phyloP scores from a whole-genome alignment of 108 stramenopile species.

The Bacterosira constricta region DNA sequence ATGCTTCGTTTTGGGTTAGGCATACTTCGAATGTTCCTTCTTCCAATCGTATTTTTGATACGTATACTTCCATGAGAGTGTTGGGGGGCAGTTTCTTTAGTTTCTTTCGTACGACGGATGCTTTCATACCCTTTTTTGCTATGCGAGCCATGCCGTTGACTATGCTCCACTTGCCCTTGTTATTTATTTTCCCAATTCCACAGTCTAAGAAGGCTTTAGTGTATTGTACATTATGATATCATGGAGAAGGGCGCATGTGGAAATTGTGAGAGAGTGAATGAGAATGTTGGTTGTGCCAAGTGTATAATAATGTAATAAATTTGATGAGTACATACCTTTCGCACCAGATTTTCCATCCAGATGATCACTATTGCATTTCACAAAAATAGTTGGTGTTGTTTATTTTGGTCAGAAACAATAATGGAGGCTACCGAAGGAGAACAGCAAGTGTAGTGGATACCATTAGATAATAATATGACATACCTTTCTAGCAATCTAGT shows the following conservation, averaged over 20 bases:
- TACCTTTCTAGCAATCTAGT: conserved; percentile 36
- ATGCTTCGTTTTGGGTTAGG: conserved; percentile 44
- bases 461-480: neutral
- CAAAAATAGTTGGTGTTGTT: too few species aligned
- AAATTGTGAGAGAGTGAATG: too few species aligned
- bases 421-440: neutral
- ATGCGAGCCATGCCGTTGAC: conserved; percentile 75
- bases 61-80: conserved; percentile 56
- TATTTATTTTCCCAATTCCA: conserved; percentile 51
- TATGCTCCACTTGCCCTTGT: conserved; percentile 58
- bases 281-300: too few species aligned
- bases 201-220: conserved; percentile 66
- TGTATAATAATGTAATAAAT: neutral
- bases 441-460: neutral
- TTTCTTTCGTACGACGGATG: conserved; percentile 62
- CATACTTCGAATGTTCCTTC: conserved; percentile 71
- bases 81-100: conserved; percentile 52
- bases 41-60: conserved; percentile 57
- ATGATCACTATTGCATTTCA: conserved; percentile 41
- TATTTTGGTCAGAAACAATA: too few species aligned
- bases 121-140: conserved; percentile 47
- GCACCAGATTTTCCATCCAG: conserved; percentile 75
- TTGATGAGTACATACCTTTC: conserved; percentile 33
- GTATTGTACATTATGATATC: neutral
- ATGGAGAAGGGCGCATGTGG: neutral